Percentiles rank a stretch among this genome's conserved stretches.
phyloP scores from a whole-genome alignment of 352 stramenopile genomes.

The Aphanomyces cochlioides region DNA sequence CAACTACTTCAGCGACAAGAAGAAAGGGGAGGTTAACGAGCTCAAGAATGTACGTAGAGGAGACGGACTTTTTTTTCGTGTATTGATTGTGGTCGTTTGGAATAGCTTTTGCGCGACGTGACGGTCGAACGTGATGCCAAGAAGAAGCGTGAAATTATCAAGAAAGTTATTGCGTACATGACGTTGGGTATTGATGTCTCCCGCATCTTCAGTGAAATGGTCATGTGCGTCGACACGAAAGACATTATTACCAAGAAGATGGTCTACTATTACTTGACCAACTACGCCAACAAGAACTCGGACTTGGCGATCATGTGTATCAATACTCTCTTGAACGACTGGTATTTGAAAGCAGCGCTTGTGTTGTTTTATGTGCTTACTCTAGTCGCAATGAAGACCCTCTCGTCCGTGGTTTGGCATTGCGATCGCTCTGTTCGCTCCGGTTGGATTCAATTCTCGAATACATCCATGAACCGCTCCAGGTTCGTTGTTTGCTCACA shows the following conservation, averaged over 20 bases:
- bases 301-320: slow-evolving; percentile 99
- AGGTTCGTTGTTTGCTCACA: slow-evolving; percentile 23
- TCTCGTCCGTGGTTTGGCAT: slow-evolving; percentile 96
- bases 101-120: slow-evolving; percentile 93
- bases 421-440: slow-evolving; percentile 95
- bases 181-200: slow-evolving; percentile 99
- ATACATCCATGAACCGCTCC: slow-evolving; percentile 94
- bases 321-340: slow-evolving; percentile 99
- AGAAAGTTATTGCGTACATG: slow-evolving; percentile 99
- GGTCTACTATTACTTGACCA: slow-evolving; percentile 99
- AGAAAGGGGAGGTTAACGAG: slow-evolving; percentile 95
- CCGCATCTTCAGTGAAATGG: slow-evolving; percentile 98
- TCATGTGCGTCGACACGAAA: slow-evolving; percentile 95
- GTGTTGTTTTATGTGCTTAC: neutral
- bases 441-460: slow-evolving; percentile 97
- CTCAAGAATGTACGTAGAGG: slow-evolving; percentile 85
- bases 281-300: slow-evolving; percentile 97
- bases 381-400: slow-evolving; percentile 94
- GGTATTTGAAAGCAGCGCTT: slow-evolving; percentile 39
- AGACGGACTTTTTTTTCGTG: neutral
- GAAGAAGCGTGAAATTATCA: slow-evolving; percentile 99
- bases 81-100: neutral
- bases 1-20: slow-evolving; percentile 88
- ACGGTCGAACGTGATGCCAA: slow-evolving; percentile 95
- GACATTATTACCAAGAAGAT: slow-evolving; percentile 99